Conservation (phyloP, 1,139 yeast species). For the Magnusiomyces clavatus region DNA sequence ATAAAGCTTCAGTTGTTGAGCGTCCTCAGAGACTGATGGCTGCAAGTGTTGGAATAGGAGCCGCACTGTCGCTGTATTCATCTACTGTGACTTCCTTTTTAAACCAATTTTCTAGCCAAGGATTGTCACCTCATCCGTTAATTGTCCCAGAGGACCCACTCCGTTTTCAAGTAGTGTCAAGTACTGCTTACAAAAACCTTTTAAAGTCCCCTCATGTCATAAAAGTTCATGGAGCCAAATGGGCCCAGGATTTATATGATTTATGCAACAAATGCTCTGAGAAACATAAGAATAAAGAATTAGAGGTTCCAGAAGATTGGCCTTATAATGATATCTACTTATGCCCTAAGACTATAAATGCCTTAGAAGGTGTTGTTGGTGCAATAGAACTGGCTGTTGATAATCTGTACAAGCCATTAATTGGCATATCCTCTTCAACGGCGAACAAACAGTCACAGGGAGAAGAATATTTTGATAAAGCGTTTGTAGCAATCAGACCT, state of each 20-base stretch:
- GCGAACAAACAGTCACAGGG: constrained; percentile 11
- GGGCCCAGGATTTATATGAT: constrained; percentile 58
- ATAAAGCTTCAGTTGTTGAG: constrained; percentile 67
- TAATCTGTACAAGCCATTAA: constrained; percentile 34
- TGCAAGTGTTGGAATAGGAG: constrained; percentile 66
- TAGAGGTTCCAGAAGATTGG: constrained; percentile 80
- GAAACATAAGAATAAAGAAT: constrained; percentile 45
- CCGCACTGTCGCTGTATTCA: constrained; percentile 56
- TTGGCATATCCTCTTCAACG: background rate
- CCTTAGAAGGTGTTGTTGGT: constrained; percentile 74
- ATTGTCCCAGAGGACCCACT: too few relatives aligned
- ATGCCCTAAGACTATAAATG: constrained; percentile 58
- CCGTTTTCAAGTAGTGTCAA: constrained; percentile 35
- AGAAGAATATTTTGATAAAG: constrained; percentile 42
- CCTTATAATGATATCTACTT: constrained; percentile 78
- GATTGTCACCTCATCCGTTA: too few relatives aligned
- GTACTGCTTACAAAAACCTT: constrained; percentile 38
- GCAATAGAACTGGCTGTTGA: constrained; percentile 72
- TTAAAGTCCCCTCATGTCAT: constrained; percentile 49
- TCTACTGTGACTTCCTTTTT: too few relatives aligned
- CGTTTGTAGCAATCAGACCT: constrained; percentile 68
- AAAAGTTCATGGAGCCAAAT: constrained; percentile 65
- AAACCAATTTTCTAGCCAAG: too few relatives aligned
- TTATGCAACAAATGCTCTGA: constrained; percentile 53
- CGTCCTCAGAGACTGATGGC: constrained; percentile 78